A percentile compares a stretch with the other conserved stretches of the same genome.
These are phyloP conservation scores for Schizosaccharomyces cryophilus DNA, from an alignment of 805 yeast genomes.

Conservation along the genomic window DNA sequence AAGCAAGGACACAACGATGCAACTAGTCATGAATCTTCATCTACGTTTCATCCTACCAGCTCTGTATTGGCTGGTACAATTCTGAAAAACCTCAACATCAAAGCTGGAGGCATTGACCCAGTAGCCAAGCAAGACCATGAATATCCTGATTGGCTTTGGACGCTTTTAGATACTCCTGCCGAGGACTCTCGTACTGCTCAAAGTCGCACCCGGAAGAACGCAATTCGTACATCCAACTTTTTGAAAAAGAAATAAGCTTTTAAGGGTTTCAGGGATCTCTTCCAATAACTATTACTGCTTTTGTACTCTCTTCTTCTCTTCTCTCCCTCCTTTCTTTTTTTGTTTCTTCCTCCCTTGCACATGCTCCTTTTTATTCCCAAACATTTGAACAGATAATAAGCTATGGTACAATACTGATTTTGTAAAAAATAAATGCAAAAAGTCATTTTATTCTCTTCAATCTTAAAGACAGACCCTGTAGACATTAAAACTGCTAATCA, in stretches of 20 bases:
- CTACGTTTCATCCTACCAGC: background rate
- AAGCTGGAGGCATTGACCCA: background rate
- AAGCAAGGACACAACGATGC: too few relatives aligned
- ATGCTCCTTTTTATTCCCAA: too few relatives aligned
- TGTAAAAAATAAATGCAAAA: too few relatives aligned
- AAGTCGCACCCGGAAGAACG: background rate
- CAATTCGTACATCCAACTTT: background rate
- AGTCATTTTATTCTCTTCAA: too few relatives aligned
- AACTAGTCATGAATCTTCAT: too few relatives aligned
- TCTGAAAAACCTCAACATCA: background rate
- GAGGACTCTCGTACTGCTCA: background rate
- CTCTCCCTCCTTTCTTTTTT: too few relatives aligned
- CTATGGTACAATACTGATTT: too few relatives aligned
- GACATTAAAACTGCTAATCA: too few relatives aligned
- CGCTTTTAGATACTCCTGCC: background rate
- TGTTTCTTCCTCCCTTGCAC: too few relatives aligned
- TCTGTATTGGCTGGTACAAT: background rate
- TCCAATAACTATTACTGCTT: background rate
- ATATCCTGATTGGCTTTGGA: constrained; percentile 2
- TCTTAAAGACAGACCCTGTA: too few relatives aligned
- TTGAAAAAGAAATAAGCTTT: background rate
- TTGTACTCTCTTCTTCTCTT: background rate
- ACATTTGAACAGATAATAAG: too few relatives aligned
- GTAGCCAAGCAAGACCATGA: background rate
- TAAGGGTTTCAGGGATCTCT: background rate